phyloP scores from a whole-genome alignment of 208 protist genomes.

The Acanthamoeba healyi region DNA sequence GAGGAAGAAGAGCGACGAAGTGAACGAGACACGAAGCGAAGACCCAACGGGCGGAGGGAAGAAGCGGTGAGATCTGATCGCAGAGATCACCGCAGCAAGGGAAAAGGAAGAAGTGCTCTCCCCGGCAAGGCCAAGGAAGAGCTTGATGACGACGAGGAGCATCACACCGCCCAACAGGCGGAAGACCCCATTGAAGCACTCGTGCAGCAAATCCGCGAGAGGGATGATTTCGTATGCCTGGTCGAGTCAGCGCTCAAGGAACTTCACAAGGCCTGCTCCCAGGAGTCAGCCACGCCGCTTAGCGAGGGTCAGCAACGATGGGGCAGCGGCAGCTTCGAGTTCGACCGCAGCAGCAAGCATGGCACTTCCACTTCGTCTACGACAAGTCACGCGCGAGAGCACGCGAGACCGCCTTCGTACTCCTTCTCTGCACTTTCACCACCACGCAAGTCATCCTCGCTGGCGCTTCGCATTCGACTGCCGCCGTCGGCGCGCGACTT shows the following conservation, averaged over 20 bases:
- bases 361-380: not conserved
- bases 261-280: slow-evolving; percentile 6
- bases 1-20: not conserved
- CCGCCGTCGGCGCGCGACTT: slow-evolving; percentile 32
- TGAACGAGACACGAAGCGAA: no score
- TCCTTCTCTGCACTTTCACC: not conserved
- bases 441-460: not conserved
- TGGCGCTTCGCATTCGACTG: not conserved
- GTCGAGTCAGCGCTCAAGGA: slow-evolving; percentile 18
- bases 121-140: slow-evolving; percentile 21
- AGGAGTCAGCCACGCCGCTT: not conserved
- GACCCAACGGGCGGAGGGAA: not conserved
- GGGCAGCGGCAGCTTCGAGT: not conserved
- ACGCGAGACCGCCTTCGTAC: not conserved
- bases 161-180: no score
- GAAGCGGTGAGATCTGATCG: no score
- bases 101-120: not conserved
- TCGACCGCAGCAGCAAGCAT: not conserved
- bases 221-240: not conserved
- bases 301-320: not conserved
- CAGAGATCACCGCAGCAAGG: no score
- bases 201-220: not conserved
- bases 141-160: not conserved
- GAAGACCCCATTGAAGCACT: not conserved
- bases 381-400: not conserved